A percentile compares a stretch with the other conserved stretches of the same genome.
phyloP scores from a whole-genome alignment of 495 filamentous ascomycete genomes.

The Neurospora sublineolata region DNA sequence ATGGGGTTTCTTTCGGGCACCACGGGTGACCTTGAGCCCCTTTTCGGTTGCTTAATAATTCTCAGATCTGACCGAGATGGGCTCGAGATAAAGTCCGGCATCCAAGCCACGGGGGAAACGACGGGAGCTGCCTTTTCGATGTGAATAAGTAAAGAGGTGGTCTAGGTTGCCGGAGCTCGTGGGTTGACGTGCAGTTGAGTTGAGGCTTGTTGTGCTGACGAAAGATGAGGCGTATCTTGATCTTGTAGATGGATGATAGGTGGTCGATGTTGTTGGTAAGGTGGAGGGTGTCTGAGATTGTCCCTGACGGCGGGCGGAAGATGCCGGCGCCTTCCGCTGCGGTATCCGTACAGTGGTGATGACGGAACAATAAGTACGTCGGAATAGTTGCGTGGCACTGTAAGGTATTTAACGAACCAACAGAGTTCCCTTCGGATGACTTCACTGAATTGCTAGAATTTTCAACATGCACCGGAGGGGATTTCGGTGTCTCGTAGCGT shows the following conservation, averaged over 20 bases:
- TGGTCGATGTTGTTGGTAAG: not conserved
- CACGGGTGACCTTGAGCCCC: not conserved
- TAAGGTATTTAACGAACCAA: not conserved
- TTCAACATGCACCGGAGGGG: not conserved
- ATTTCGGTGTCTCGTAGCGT: not conserved
- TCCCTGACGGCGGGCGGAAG: not conserved
- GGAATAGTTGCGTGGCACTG: not conserved
- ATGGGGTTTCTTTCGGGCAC: not conserved
- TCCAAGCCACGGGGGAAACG: not conserved
- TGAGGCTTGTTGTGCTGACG: not conserved
- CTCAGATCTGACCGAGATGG: not conserved
- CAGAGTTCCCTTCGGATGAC: not conserved
- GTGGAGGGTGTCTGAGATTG: not conserved
- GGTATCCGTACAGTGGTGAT: not conserved
- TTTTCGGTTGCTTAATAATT: not conserved
- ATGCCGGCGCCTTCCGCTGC: not conserved
- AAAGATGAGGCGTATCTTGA: not conserved
- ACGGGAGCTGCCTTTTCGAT: not conserved
- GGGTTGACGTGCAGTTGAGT: not conserved
- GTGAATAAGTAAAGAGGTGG: not conserved
- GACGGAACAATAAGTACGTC: not conserved
- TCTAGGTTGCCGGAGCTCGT: not conserved
- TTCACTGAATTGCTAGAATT: not conserved
- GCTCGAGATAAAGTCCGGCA: not conserved
- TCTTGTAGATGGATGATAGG: not conserved